Percentiles rank a stretch among this genome's conserved stretches.
phyloP scores from a whole-genome alignment of 495 filamentous ascomycete genomes.

The Penicillium manginii region DNA sequence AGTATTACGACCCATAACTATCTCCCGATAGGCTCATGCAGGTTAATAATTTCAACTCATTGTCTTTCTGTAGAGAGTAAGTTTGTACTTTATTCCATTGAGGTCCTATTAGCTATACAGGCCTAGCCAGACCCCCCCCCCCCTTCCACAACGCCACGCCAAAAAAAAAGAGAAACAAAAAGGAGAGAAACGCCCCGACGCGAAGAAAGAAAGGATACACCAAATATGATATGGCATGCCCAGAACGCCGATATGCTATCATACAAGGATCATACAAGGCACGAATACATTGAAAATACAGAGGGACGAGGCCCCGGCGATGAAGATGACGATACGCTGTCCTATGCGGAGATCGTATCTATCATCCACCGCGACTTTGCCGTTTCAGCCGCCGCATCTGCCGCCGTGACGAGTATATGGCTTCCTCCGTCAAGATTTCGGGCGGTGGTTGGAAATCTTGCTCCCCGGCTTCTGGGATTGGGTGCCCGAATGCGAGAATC shows the following conservation, averaged over 20 bases:
- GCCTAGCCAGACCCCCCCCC: not conserved
- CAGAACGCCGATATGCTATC: conserved; percentile 30
- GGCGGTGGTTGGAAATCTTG: conserved; percentile 74
- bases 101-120: not conserved
- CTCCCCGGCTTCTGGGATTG: conserved; percentile 72
- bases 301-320: not conserved
- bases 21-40: not conserved
- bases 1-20: too few relatives aligned
- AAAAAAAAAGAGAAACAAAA: not conserved
- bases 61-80: not conserved
- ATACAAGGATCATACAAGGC: conserved; percentile 25
- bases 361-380: conserved; percentile 31
- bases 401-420: conserved; percentile 65
- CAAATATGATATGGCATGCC: conserved; percentile 17
- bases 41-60: not conserved
- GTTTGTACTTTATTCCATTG: not conserved
- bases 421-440: conserved; percentile 70
- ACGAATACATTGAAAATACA: conserved; percentile 2
- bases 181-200: not conserved
- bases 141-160: not conserved
- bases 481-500: conserved; percentile 73
- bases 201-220: not conserved
- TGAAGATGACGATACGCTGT: not conserved
- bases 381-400: conserved; percentile 55
- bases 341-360: too few relatives aligned